Conservation (phyloP, 495 filamentous ascomycete species). For the Penicillium canescens region DNA sequence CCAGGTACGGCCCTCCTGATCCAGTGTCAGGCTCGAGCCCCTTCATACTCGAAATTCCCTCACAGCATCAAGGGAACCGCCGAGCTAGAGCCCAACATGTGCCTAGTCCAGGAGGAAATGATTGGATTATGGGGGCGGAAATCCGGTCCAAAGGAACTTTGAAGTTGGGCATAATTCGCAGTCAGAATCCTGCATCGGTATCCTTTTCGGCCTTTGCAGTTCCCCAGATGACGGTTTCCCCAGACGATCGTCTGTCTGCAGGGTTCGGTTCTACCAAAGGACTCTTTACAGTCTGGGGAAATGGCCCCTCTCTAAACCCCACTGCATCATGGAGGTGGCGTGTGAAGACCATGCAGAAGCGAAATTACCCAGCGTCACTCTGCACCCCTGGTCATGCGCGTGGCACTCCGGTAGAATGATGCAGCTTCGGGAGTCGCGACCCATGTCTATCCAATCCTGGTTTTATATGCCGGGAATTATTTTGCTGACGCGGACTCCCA, state of each 20-base stretch:
- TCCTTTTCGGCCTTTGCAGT: no score
- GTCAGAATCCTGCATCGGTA: neutral
- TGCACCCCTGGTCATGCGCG: constrained; percentile 15
- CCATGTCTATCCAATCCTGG: constrained; percentile 1
- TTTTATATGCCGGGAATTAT: constrained; percentile 14
- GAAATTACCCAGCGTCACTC: constrained; percentile 16
- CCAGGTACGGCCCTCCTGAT: constrained; percentile 16
- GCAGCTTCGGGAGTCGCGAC: constrained; percentile 5
- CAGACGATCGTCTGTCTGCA: constrained; percentile 21
- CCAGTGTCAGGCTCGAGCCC: neutral
- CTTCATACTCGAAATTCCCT: constrained; percentile 3
- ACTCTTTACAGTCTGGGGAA: constrained; percentile 8
- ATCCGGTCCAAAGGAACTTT: neutral
- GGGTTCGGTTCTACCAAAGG: constrained; percentile 5
- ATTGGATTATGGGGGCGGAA: no score
- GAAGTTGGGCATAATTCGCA: neutral
- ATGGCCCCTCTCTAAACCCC: constrained; percentile 10
- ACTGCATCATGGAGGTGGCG: constrained; percentile 13
- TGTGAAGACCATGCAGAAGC: constrained; percentile 9
- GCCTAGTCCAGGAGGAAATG: neutral
- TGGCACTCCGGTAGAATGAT: constrained; percentile 15
- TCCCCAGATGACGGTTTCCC: constrained; percentile 1
- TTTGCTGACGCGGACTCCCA: constrained; percentile 2
- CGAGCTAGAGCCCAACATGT: neutral
- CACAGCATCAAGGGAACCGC: constrained; percentile 3